Base-by-base conservation (phyloP, 345 rosid species). In the Eutrema heterophyllum region DNA sequence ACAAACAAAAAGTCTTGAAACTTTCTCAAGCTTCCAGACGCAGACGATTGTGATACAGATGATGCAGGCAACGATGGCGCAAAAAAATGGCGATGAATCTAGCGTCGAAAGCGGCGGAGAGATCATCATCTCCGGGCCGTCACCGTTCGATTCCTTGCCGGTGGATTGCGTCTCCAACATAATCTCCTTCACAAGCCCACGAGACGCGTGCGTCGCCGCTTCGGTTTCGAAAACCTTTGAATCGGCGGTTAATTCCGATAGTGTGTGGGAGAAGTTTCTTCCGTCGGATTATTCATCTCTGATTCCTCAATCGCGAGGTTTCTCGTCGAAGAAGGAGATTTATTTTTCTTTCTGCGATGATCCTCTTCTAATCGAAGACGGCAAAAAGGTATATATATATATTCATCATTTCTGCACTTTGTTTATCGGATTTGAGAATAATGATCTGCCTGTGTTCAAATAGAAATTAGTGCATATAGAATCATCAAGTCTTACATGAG, bases 251-350 rank as follows among this genome's bases (percentile, higher is more conserved):
- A 36, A 68, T 12, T 77, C 87, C 7, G 88, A 88, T 49, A 55
- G 9, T 33, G 88, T 80, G 12, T 86, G 93, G 90, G 53, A 69
- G 8, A 68, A 40, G 15, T 87, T 85, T 67, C 78, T 89, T 29
- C 91, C 91, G 2, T 35, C 72, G 0, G 88, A 84, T 14, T 68
- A 76, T 78, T 68, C 4, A 3, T 24, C 6, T 56, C 74, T 29
- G n/a, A 54, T 7, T 18, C 32, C 61, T 0, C 32, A 1, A 29
- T 50, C 52, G 9, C n/a, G 21, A 50, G 39, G 10, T 6, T 54
- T 60, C 39, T 24, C 73, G 27, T 72, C 86, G 5, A 82, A 81
- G 83, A 86, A 84, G 64, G 73, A 80, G 1, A 81, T 82, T 30
- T 89, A 75, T 74, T 57, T 81, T 64, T 38, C 65, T 44, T 81